Conservation (phyloP, 768 basidiomycete species). For the Ramaria sp. region DNA sequence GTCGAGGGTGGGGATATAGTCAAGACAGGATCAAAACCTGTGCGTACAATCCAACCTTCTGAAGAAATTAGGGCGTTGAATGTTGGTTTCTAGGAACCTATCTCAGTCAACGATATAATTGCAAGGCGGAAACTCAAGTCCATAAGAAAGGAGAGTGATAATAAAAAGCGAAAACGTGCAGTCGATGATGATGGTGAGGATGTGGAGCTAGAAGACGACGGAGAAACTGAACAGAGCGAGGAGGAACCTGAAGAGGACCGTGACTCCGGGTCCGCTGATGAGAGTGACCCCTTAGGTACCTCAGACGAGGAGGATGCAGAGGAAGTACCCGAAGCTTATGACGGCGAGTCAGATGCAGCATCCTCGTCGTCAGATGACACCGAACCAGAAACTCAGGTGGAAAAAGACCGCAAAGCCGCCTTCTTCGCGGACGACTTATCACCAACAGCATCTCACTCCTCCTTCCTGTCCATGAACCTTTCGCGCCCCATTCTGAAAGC, state of each 20-base stretch:
- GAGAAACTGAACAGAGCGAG: constrained; percentile 22
- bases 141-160: constrained; percentile 19
- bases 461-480: constrained; percentile 89
- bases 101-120: constrained; percentile 90
- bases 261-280: constrained; percentile 10
- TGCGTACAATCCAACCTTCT: constrained; percentile 23
- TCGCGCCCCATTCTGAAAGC: constrained; percentile 92
- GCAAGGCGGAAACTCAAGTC: constrained; percentile 45
- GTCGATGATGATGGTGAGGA: constrained; percentile 23
- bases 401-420: constrained; percentile 67
- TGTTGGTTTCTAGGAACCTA: constrained; percentile 40
- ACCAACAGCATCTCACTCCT: constrained; percentile 45
- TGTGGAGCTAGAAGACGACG: constrained; percentile 18
- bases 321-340: constrained; percentile 18
- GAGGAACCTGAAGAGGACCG: constrained; percentile 17
- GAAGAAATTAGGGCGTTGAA: not conserved
- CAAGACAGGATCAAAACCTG: constrained; percentile 52
- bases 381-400: constrained; percentile 46
- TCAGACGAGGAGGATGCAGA: constrained; percentile 31
- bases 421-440: constrained; percentile 62
- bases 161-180: constrained; percentile 53
- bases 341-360: constrained; percentile 27
- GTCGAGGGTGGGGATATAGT: constrained; percentile 41
- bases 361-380: constrained; percentile 54
- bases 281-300: constrained; percentile 27